Base-by-base conservation (phyloP, 768 basidiomycete species). In the Cubamyces lactineus region DNA sequence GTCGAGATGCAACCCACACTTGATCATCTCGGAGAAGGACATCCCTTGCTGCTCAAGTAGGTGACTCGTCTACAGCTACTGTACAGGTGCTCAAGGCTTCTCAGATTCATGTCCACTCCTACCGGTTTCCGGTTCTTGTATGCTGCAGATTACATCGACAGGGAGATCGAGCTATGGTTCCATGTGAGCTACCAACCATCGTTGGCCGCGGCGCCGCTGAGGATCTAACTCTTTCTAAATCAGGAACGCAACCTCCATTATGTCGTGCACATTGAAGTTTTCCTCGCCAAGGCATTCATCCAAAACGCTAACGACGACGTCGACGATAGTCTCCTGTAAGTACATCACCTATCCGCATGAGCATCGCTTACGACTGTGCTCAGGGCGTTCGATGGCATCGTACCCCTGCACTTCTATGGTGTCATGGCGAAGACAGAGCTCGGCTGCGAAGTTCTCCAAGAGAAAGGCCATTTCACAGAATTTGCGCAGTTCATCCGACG, bases 371-470 rank as follows among this genome's bases (percentile, higher is more conserved):
- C 57, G 64, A 28, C 4, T 21, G 11, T 17, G 19, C 16, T 8
- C 68, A 89, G 88, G n/a, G 82, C 83, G 19, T 92, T 91, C 60
- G 94, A 95, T 54, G 91, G 90, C 13, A 88, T 88, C 12, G 92
- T 94, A 13, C 97, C 96, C 2, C 87, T 91, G 1, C 96, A 99
- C 73, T 98, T 99, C 75, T 96, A 98, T 69, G 96, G 96, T 21
- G 96, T 98, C 74, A 92, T 98, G 84, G 89, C 95, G 48, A 98
- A 97, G 74, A 98, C 97, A 3, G 91, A 92, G 58, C 87, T 96
- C 51, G 97, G 97, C 0, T 96, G 95, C 74, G 91, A 92, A 70
- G 87, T 95, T 11, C 77, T 99, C 42, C 86, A 88, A 61, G 94
- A 96, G 61, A 94, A 91, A 67, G 92, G 92, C 0, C 94, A 98